Evolutionary conservation across 257 asterid species (phyloP).

Genomic region (Forsythia suspensa): DNA sequence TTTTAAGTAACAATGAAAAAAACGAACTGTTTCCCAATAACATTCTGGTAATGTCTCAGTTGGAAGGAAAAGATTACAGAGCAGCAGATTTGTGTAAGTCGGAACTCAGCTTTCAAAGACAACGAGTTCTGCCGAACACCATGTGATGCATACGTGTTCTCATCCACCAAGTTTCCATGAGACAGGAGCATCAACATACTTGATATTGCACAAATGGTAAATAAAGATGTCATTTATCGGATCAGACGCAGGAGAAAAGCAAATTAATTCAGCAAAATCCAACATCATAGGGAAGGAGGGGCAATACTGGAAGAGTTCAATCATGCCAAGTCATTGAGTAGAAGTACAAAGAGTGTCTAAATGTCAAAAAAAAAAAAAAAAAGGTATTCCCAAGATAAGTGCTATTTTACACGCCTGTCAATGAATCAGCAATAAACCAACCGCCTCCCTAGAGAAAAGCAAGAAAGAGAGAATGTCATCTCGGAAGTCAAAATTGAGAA

Average conservation of each 20-base stretch:
- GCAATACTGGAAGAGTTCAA: background rate
- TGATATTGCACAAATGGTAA: conserved; percentile 1
- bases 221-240: background rate
- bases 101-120: background rate
- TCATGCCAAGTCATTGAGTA: background rate
- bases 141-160: background rate
- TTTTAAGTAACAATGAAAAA: conserved; percentile 2
- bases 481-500: background rate
- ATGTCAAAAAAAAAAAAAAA: background rate
- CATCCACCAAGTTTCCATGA: conserved; percentile 5
- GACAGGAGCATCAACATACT: background rate
- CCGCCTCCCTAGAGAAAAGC: too few species aligned
- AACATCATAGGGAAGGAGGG: background rate
- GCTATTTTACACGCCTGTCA: background rate
- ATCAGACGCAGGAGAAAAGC: background rate
- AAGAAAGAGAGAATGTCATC: background rate
- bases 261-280: background rate
- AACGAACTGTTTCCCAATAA: background rate
- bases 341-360: background rate
- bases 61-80: conserved; percentile 6
- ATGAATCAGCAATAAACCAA: too few species aligned
- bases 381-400: background rate
- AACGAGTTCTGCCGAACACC: background rate
- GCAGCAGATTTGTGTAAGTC: background rate
- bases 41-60: background rate